These are phyloP conservation scores for Tetrahymena borealis DNA, from an alignment of 73 alveolate species.

Conservation along the genomic window DNA sequence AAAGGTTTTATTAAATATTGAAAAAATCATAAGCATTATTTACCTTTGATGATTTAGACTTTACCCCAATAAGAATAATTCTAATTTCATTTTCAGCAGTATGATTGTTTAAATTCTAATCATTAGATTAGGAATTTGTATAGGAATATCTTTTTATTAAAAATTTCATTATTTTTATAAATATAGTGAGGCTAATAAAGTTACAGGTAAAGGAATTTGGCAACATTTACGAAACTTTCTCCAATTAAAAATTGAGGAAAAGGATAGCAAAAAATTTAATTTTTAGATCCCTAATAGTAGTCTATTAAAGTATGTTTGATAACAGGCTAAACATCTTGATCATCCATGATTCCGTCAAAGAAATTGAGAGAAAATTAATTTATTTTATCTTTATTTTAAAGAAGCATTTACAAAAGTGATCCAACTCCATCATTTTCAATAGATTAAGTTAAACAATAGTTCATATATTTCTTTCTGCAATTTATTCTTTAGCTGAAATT, in stretches of 20 bases:
- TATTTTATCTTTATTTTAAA: neutral
- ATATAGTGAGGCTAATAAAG: neutral
- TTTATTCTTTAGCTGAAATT: neutral
- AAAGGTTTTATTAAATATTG: no score
- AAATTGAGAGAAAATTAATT: neutral
- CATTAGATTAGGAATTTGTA: neutral
- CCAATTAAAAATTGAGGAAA: neutral
- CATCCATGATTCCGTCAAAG: neutral
- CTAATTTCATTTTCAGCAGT: neutral
- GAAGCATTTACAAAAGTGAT: neutral
- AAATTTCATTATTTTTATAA: neutral
- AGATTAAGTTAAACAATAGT: neutral
- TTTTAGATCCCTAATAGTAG: neutral
- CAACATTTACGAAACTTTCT: neutral
- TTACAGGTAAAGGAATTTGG: neutral
- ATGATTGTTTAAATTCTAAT: neutral
- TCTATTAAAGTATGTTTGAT: neutral
- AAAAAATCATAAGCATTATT: no score
- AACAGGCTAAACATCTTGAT: neutral
- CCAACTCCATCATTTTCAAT: neutral
- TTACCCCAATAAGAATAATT: neutral
- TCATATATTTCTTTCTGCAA: neutral
- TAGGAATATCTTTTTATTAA: neutral
- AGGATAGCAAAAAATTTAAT: neutral
- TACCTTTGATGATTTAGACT: neutral